Evolutionary conservation across 148 eudicot genomes (phyloP).

Genomic region (Rhododendron williamsianum): DNA sequence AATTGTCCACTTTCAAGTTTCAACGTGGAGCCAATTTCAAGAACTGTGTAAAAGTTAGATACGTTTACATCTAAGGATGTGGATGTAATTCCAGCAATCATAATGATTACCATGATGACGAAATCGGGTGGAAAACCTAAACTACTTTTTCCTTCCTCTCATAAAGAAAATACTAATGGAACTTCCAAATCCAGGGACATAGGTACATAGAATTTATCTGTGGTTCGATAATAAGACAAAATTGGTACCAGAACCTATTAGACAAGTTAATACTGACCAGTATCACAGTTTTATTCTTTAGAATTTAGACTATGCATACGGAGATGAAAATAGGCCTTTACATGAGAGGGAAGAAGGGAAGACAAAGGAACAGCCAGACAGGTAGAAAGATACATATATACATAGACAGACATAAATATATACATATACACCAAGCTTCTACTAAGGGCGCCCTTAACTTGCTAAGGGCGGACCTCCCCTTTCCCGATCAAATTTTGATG

Average conservation of each 20-base stretch:
- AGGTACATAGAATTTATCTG: background rate
- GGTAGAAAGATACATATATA: background rate
- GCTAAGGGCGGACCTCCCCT: too few relatives aligned
- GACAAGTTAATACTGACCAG: background rate
- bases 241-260: background rate
- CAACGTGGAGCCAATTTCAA: background rate
- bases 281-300: background rate
- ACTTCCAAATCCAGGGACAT: background rate
- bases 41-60: background rate
- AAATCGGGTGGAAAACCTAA: background rate
- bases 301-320: background rate
- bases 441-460: too few relatives aligned
- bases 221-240: background rate
- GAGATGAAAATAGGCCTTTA: background rate
- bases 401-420: background rate
- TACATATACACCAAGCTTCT: too few relatives aligned
- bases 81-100: constrained; percentile 5
- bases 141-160: background rate
- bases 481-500: too few relatives aligned
- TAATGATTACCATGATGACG: background rate
- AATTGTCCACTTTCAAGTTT: background rate
- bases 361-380: background rate
- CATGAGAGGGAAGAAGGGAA: background rate
- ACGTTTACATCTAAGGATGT: background rate
- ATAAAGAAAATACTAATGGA: background rate